A percentile compares a stretch with the other conserved stretches of the same genome.
phyloP scores from a whole-genome alignment of 345 rosid species.

The Citrus sp. region DNA sequence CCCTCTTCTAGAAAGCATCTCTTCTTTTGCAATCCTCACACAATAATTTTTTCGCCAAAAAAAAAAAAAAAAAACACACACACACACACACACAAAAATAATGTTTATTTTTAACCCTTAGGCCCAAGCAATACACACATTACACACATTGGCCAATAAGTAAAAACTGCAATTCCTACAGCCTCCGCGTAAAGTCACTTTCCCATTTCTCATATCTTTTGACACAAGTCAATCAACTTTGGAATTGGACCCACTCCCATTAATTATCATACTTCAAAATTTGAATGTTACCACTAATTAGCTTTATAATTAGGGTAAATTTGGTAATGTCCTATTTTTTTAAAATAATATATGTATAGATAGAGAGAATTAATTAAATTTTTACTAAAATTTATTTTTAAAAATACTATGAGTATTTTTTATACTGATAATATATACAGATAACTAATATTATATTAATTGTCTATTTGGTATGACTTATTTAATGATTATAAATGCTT shows the following conservation, averaged over 20 bases:
- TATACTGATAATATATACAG: no score
- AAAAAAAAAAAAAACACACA: neutral
- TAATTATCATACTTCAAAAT: neutral
- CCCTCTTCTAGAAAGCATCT: slow-evolving; percentile 14
- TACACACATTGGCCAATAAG: neutral
- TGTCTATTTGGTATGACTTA: no score
- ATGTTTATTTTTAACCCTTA: neutral
- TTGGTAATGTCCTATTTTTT: no score
- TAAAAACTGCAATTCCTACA: neutral
- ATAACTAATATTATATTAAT: no score
- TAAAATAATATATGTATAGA: no score
- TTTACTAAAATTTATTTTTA: no score
- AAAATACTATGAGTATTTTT: no score
- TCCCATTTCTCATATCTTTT: slow-evolving; percentile 10
- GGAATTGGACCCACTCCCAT: neutral
- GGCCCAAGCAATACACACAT: neutral
- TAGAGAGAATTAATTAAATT: no score
- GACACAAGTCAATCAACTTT: slow-evolving; percentile 1
- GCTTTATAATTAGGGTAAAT: neutral
- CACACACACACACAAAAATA: slow-evolving; percentile 8
- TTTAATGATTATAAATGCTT: no score
- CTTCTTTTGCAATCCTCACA: neutral
- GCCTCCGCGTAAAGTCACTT: slow-evolving; percentile 17
- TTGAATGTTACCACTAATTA: neutral
- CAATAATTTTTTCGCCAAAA: neutral